Evolutionary conservation across 1,284 basidiomycete species (phyloP).

Genomic region (Heterobasidion annosum): DNA sequence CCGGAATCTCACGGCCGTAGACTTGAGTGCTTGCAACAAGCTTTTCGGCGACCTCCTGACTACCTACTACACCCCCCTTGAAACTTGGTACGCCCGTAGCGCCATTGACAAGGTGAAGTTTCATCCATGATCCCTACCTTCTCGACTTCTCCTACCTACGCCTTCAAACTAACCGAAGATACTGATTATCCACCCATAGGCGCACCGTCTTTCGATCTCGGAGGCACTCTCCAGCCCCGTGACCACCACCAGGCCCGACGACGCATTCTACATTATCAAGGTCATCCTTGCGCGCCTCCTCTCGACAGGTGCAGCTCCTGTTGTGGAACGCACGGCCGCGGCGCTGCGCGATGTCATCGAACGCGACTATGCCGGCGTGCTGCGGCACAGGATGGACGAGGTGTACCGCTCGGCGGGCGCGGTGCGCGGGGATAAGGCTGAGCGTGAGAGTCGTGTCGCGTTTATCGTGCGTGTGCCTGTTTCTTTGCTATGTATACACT

Average conservation of each 20-base stretch:
- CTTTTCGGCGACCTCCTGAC: constrained; percentile 65
- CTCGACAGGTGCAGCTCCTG: constrained; percentile 58
- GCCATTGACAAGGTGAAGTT: constrained; percentile 74
- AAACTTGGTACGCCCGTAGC: constrained; percentile 87
- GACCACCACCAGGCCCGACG: constrained; percentile 77
- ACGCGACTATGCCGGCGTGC: constrained; percentile 68
- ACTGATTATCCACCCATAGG: constrained; percentile 28
- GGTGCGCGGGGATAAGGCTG: constrained; percentile 59
- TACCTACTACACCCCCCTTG: constrained; percentile 81
- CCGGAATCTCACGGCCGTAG: constrained; percentile 26
- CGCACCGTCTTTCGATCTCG: constrained; percentile 58
- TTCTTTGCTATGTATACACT: neutral
- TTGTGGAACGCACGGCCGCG: constrained; percentile 50
- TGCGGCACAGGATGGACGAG: constrained; percentile 79
- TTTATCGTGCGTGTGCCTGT: constrained; percentile 60
- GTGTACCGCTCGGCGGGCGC: constrained; percentile 62
- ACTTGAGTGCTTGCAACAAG: constrained; percentile 45
- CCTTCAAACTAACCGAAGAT: neutral
- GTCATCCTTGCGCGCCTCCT: constrained; percentile 69
- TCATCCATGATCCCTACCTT: constrained; percentile 2
- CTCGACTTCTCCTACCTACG: constrained; percentile 1
- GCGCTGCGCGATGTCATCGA: constrained; percentile 71
- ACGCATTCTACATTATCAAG: constrained; percentile 91
- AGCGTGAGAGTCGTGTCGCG: constrained; percentile 66
- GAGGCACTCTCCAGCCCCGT: constrained; percentile 59